These are phyloP conservation scores for Paramecium sexaurelia DNA, from an alignment of 73 alveolate species.

Conservation along the genomic window DNA sequence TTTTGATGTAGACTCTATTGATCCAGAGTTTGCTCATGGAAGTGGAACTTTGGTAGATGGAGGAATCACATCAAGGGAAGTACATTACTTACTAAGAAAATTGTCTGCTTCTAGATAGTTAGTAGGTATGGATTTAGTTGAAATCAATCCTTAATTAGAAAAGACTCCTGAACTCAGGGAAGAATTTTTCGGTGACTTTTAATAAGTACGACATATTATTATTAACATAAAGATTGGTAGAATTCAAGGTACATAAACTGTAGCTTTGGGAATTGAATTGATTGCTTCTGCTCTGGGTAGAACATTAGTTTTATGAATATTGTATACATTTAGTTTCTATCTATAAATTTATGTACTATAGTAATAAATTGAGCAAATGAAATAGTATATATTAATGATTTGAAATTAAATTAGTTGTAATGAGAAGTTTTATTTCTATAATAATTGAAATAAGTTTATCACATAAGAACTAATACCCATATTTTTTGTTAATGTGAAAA, in stretches of 20 bases:
- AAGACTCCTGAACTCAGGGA: constrained; percentile 30
- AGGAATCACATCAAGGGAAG: constrained; percentile 9
- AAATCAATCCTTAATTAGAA: constrained; percentile 34
- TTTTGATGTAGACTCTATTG: constrained; percentile 31
- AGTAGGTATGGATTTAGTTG: constrained; percentile 13
- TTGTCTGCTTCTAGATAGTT: background rate
- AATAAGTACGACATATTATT: background rate
- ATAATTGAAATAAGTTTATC: too few relatives aligned
- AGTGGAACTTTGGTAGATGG: constrained; percentile 51
- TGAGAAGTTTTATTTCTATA: too few relatives aligned
- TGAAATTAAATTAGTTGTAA: too few relatives aligned
- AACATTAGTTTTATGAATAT: background rate
- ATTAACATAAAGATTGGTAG: background rate
- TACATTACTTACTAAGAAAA: constrained; percentile 29
- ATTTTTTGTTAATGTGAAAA: too few relatives aligned
- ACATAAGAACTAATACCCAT: too few relatives aligned
- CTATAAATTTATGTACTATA: too few relatives aligned
- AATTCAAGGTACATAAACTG: constrained; percentile 7
- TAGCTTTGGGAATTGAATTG: constrained; percentile 30
- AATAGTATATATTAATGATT: too few relatives aligned
- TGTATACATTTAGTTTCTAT: background rate
- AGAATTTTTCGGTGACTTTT: constrained; percentile 35
- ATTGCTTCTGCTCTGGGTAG: constrained; percentile 31
- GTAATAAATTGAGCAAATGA: too few relatives aligned
- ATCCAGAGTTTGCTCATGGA: constrained; percentile 51